phyloP scores from a whole-genome alignment of 345 rosid species.

The Angophora floribunda region DNA sequence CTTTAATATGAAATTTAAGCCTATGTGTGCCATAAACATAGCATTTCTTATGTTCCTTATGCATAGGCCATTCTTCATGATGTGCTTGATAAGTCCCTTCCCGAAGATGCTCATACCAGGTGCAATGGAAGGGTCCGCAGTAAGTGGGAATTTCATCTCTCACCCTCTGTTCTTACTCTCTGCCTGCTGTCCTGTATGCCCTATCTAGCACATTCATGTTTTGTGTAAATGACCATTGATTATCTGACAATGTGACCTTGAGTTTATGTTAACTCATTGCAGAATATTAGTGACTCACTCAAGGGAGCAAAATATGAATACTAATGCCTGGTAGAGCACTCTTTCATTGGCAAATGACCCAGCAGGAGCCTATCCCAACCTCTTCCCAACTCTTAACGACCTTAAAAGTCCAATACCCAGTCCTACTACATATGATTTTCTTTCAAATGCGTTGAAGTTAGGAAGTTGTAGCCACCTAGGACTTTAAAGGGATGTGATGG shows the following conservation, averaged over 20 bases:
- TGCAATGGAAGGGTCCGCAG: conserved; percentile 87
- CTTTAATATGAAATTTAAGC: background rate
- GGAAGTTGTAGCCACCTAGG: background rate
- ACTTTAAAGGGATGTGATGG: background rate
- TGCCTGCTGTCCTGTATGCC: background rate
- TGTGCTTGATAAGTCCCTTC: conserved; percentile 56
- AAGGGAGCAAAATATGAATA: background rate
- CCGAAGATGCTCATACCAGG: conserved; percentile 69
- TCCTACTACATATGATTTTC: background rate
- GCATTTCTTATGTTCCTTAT: background rate
- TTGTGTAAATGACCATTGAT: background rate
- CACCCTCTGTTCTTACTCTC: background rate
- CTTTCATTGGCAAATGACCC: background rate
- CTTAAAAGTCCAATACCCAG: background rate
- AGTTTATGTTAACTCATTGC: background rate
- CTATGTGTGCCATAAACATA: background rate
- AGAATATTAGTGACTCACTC: background rate
- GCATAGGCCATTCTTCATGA: conserved; percentile 68
- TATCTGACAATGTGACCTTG: background rate
- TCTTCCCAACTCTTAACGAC: background rate
- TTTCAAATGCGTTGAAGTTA: background rate
- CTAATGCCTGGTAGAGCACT: background rate
- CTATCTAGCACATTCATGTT: background rate
- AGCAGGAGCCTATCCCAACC: background rate
- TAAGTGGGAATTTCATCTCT: conserved; percentile 15